Conservation (phyloP, 163 green algal genomes). For the Scenedesmus sp. region DNA sequence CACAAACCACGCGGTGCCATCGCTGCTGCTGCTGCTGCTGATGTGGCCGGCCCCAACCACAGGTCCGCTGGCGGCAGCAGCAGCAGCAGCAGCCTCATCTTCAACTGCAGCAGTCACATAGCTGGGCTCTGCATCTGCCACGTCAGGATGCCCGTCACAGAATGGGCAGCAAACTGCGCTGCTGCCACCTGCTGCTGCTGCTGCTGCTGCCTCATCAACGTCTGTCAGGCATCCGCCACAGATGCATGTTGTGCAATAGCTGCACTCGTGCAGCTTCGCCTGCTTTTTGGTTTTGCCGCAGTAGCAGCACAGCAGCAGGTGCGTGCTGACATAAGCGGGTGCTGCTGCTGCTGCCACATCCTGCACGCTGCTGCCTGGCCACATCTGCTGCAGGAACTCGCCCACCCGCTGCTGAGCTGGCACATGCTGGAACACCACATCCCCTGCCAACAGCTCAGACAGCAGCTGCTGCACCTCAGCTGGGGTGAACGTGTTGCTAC, state of each 20-base stretch:
- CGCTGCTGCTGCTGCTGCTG: background rate
- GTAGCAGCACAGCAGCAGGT: background rate
- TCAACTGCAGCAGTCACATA: background rate
- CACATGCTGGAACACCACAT: background rate
- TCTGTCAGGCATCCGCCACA: background rate
- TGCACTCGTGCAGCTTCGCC: background rate
- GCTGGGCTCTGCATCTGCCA: background rate
- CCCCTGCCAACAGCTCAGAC: background rate
- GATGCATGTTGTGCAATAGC: background rate
- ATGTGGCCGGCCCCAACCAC: background rate
- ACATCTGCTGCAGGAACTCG: constrained; percentile 8
- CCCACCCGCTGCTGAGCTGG: background rate
- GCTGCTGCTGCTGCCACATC: background rate
- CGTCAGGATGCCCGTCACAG: background rate
- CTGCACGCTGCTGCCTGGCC: background rate
- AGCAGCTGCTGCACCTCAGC: background rate
- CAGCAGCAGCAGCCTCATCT: background rate
- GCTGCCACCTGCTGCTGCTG: background rate
- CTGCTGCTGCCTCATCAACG: background rate
- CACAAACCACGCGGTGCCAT: background rate
- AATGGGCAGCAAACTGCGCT: background rate
- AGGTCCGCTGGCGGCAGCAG: background rate
- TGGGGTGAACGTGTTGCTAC: background rate
- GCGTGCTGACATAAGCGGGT: background rate
- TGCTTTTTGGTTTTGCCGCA: background rate